Percentiles rank a stretch among this genome's conserved stretches.
Conservation (phyloP, 2,329 filamentous ascomycete genomes). For the Penicillium sp. region DNA sequence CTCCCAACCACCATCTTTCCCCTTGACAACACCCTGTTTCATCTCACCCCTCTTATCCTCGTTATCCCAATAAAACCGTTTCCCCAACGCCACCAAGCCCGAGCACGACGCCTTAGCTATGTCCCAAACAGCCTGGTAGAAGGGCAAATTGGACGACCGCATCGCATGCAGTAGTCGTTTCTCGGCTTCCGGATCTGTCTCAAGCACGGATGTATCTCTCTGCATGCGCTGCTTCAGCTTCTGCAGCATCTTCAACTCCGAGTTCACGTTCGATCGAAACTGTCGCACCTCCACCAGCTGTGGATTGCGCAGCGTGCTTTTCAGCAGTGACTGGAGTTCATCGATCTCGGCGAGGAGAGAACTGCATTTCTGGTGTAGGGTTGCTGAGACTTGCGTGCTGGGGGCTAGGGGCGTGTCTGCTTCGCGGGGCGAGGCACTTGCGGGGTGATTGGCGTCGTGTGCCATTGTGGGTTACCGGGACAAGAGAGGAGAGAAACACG, state of each 20-base stretch:
- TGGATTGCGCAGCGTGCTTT: conserved; percentile 40
- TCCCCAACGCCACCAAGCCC: conserved; percentile 54
- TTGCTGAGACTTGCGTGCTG: conserved; percentile 23
- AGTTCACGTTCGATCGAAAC: conserved; percentile 45
- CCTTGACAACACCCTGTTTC: neutral
- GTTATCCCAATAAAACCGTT: conserved; percentile 49
- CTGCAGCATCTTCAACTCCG: conserved; percentile 47
- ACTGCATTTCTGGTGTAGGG: conserved; percentile 37
- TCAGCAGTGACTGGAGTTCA: conserved; percentile 41
- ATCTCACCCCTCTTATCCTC: neutral
- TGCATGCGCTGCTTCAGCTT: conserved; percentile 35
- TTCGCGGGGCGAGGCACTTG: neutral
- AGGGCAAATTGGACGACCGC: conserved; percentile 61
- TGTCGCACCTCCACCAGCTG: conserved; percentile 48
- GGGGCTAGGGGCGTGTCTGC: neutral
- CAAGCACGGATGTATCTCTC: neutral
- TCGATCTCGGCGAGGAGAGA: conserved; percentile 45
- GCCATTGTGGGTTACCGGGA: neutral
- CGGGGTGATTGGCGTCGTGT: neutral
- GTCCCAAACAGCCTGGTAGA: conserved; percentile 60
- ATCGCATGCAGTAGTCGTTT: conserved; percentile 50
- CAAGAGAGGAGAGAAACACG: neutral
- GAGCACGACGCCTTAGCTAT: conserved; percentile 53
- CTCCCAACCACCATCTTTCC: conserved; percentile 9
- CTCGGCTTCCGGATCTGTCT: conserved; percentile 21